Conservation (phyloP, 169 alveolate species). For the Plasmodium billcollinsi region DNA sequence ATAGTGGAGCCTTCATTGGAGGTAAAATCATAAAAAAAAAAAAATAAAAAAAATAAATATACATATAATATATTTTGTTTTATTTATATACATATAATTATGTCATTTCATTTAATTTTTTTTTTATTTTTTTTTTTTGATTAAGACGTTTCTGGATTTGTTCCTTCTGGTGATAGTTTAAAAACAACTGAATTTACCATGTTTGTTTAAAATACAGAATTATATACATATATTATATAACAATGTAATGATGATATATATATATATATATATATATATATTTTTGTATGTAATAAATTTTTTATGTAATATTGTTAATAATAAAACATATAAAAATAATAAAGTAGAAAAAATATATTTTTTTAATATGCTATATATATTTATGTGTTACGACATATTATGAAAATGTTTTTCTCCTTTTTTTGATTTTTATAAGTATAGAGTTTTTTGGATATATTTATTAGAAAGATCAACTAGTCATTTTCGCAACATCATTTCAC, state of each 20-base stretch:
- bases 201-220: slow-evolving; percentile 12
- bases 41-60: background rate
- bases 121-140: background rate
- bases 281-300: background rate
- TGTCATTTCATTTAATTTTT: background rate
- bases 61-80: background rate
- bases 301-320: no score
- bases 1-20: slow-evolving; percentile 69
- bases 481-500: slow-evolving; percentile 65
- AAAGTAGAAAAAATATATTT: no score
- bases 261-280: background rate
- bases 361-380: no score
- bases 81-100: background rate
- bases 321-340: no score
- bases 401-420: background rate
- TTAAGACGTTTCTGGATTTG: slow-evolving; percentile 51
- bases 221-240: background rate
- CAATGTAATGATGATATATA: background rate
- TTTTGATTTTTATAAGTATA: background rate
- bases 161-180: slow-evolving; percentile 40
- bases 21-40: slow-evolving; percentile 8
- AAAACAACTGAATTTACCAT: slow-evolving; percentile 60
- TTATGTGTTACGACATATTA: no score
- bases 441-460: slow-evolving; percentile 61
- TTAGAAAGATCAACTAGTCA: slow-evolving; percentile 53